These are phyloP conservation scores for Oropetium thomaeum DNA, from an alignment of 176 grass and related monocot genomes.

Conservation along the genomic window DNA sequence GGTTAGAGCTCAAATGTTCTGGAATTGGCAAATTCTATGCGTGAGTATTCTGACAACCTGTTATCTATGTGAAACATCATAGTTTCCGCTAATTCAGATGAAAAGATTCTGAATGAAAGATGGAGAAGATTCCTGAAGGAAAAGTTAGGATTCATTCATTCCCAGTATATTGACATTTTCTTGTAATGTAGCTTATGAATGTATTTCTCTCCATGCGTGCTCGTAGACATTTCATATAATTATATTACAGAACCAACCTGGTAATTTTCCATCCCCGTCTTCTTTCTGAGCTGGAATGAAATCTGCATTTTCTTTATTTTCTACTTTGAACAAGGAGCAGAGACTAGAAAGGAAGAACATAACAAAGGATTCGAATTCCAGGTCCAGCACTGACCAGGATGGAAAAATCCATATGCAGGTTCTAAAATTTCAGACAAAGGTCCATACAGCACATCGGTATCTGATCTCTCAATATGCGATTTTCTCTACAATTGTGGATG, in stretches of 20 bases:
- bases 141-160: neutral
- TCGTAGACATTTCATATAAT: too few relatives aligned
- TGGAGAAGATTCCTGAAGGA: neutral
- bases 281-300: neutral
- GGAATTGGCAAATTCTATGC: too few relatives aligned
- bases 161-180: neutral
- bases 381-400: too few relatives aligned
- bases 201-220: neutral
- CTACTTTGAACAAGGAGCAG: too few relatives aligned
- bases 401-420: too few relatives aligned
- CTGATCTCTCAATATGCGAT: neutral
- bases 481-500: neutral
- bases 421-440: too few relatives aligned
- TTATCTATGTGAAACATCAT: neutral
- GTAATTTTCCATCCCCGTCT: too few relatives aligned
- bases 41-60: conserved; percentile 4
- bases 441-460: too few relatives aligned
- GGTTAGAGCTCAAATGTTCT: neutral
- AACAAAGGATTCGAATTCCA: too few relatives aligned
- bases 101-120: neutral
- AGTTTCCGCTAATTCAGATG: neutral
- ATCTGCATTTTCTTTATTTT: neutral
- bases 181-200: neutral
- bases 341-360: too few relatives aligned
- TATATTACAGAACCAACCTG: too few relatives aligned